phyloP scores from a whole-genome alignment of 768 basidiomycete species.

The Suillus cothurnatus region DNA sequence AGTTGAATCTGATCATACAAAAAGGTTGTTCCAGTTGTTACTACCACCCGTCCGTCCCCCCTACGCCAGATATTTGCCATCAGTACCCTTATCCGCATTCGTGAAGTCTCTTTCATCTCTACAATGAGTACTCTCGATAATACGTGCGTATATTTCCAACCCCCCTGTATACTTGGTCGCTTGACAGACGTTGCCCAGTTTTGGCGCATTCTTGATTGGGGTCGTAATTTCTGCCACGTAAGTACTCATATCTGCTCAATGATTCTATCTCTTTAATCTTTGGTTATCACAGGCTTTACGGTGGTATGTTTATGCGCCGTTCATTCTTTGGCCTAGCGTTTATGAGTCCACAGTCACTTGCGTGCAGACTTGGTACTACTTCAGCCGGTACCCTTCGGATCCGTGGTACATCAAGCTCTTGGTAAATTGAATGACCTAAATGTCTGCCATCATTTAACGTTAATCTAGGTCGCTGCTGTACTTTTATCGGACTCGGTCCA shows the following conservation, averaged over 20 bases:
- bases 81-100: neutral
- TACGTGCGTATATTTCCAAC: conserved; percentile 31
- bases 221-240: conserved; percentile 50
- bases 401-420: conserved; percentile 48
- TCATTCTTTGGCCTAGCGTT: neutral
- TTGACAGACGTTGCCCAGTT: conserved; percentile 30
- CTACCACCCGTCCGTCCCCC: neutral
- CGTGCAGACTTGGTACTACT: conserved; percentile 60
- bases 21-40: conserved; percentile 1
- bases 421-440: conserved; percentile 32
- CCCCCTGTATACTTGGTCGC: neutral
- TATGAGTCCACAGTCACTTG: conserved; percentile 40
- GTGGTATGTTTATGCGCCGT: conserved; percentile 39
- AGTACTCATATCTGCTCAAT: too few relatives aligned
- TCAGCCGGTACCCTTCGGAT: conserved; percentile 48
- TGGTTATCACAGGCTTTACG: conserved; percentile 56
- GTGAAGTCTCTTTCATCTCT: neutral
- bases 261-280: too few relatives aligned
- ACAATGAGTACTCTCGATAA: conserved; percentile 30
- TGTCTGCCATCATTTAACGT: conserved; percentile 1
- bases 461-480: conserved; percentile 47
- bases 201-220: conserved; percentile 54
- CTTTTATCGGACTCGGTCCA: conserved; percentile 55
- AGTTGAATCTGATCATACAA: conserved; percentile 7
- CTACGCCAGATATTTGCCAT: neutral